These are phyloP conservation scores for Picea glauca DNA, from an alignment of 75 land plant genomes.

Conservation along the genomic window DNA sequence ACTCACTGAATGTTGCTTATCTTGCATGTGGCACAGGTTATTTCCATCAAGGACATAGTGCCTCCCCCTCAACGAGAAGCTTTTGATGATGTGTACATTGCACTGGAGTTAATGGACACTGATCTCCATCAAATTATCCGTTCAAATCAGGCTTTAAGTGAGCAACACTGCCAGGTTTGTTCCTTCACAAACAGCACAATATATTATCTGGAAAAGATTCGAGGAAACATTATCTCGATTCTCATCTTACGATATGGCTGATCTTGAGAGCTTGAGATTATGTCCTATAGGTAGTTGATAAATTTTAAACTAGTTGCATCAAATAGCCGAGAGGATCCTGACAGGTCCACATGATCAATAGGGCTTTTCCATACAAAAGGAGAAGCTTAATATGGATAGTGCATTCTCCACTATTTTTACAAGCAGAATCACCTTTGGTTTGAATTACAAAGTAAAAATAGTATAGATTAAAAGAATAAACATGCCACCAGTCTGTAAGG, in stretches of 20 bases:
- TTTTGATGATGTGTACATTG: conserved; percentile 61
- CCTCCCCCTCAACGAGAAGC: conserved; percentile 42
- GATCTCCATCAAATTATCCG: conserved; percentile 66
- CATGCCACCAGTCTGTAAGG: too few species aligned
- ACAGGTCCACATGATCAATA: too few species aligned
- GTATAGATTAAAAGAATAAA: too few species aligned
- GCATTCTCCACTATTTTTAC: too few species aligned
- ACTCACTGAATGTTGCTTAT: too few species aligned
- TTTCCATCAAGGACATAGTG: conserved; percentile 59
- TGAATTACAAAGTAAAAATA: too few species aligned
- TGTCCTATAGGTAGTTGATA: neutral
- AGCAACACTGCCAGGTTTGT: conserved; percentile 63
- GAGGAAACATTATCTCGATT: neutral
- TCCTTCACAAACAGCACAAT: neutral
- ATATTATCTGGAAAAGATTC: neutral
- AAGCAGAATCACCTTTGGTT: too few species aligned
- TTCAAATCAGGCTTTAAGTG: conserved; percentile 52
- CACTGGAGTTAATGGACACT: conserved; percentile 57
- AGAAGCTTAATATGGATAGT: neutral
- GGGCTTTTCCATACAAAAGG: too few species aligned
- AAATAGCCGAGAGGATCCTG: too few species aligned
- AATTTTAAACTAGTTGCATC: too few species aligned
- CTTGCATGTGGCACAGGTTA: neutral
- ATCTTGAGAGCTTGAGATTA: too few species aligned
- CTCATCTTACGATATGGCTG: too few species aligned